Base-by-base conservation (phyloP, 768 basidiomycete species). In the Pholiota molesta region DNA sequence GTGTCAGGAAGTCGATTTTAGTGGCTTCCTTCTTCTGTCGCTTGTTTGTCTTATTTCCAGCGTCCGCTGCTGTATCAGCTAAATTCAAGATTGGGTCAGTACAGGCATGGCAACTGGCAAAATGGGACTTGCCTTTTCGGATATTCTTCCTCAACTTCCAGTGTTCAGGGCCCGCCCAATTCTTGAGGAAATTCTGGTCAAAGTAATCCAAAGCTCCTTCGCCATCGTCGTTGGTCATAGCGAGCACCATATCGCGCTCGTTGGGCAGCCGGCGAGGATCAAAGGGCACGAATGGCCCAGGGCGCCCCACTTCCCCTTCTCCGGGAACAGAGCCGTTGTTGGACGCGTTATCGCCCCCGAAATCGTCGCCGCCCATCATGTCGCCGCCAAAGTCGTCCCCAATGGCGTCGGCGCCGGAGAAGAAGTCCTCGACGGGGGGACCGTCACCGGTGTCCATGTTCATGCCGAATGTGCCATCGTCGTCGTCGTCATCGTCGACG, bases 111-210 rank as follows among this genome's bases (percentile, higher is more conserved):
- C 6, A 3, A 31, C 31, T 9, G 31, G 2, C 9, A 7, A 31
- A 31, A 9, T 31, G 31, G 31, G 31, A 31, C 87, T 75, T 65
- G 96, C 94, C 83, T 80, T 84, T 86, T 62, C 91, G 85, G 56
- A 94, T 79, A n/a, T 88, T 83, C 71, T 88, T 91, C 63, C 91
- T 80, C 69, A 99, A 74, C 73, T 97, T 99, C 97, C 97, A 99
- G 72, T 99, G 97, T 74, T 99, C 94, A 8, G 96, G 96, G 0
- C 97, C 97, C 3, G 97, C 97, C 97, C 97, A 99, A 67, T 97
- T 97, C 82, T 93, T 97, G 68, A 89, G 80, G 69, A 92, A 83
- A 63, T 80, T 86, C 68, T 88, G 84, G 73, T 99, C 96, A 71
- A 99, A 97, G 74, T 97, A 97, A 68, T 96, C 95, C 60, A 91